A percentile compares a stretch with the other conserved stretches of the same genome.
phyloP scores from a whole-genome alignment of 2,329 filamentous ascomycete genomes.

The Helotiales sp. region DNA sequence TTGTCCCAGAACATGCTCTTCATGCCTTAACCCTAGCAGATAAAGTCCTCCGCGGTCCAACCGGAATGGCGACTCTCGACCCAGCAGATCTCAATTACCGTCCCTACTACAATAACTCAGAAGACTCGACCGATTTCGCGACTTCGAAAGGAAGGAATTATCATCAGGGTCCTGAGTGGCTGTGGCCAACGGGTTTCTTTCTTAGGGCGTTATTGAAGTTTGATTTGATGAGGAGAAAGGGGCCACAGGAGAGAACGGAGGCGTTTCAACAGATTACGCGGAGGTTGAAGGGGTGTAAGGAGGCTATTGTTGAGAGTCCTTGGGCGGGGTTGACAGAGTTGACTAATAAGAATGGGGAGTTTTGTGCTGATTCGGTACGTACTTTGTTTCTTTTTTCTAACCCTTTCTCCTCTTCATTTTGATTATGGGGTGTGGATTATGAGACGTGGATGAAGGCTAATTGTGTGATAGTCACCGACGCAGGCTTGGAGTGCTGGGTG shows the following conservation, averaged over 20 bases:
- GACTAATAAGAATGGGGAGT: slow-evolving; percentile 84
- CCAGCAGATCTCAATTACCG: slow-evolving; percentile 90
- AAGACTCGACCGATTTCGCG: slow-evolving; percentile 87
- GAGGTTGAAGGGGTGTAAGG: slow-evolving; percentile 79
- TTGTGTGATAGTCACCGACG: slow-evolving; percentile 69
- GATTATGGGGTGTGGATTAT: neutral
- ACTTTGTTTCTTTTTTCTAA: slow-evolving; percentile 19
- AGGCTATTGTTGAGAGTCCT: slow-evolving; percentile 73
- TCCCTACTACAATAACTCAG: slow-evolving; percentile 91
- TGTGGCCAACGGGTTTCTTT: slow-evolving; percentile 97
- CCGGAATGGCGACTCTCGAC: slow-evolving; percentile 94
- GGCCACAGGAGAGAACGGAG: slow-evolving; percentile 70
- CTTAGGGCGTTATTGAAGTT: slow-evolving; percentile 88
- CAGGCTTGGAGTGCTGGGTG: slow-evolving; percentile 97
- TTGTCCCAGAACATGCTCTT: slow-evolving; percentile 76
- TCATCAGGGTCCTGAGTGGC: slow-evolving; percentile 96
- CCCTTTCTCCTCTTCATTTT: too few species aligned
- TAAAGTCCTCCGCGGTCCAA: slow-evolving; percentile 76
- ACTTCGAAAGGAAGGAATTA: slow-evolving; percentile 96
- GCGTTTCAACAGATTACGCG: slow-evolving; percentile 93
- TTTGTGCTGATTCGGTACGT: slow-evolving; percentile 85
- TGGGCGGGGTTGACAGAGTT: slow-evolving; percentile 94
- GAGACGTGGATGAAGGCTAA: slow-evolving; percentile 9
- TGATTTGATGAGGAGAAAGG: slow-evolving; percentile 72
- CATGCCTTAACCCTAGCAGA: slow-evolving; percentile 80